phyloP scores from a whole-genome alignment of 345 rosid species.

The Cardamine occulta region DNA sequence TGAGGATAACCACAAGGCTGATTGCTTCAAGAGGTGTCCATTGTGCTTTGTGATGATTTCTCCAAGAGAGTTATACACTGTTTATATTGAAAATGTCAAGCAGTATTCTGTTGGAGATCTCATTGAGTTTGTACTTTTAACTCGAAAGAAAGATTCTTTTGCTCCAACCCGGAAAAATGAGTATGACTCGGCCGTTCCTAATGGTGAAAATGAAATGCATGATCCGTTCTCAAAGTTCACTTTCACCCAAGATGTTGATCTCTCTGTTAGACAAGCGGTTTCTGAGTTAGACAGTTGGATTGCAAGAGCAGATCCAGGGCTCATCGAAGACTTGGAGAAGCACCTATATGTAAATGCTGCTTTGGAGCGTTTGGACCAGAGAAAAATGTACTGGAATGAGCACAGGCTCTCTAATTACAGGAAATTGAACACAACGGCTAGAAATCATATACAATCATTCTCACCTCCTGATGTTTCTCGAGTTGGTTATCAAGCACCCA shows the following conservation, averaged over 20 bases:
- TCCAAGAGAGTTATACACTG: conserved; percentile 74
- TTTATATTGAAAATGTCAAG: conserved; percentile 73
- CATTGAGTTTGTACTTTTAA: conserved; percentile 78
- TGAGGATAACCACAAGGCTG: conserved; percentile 64
- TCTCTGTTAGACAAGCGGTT: conserved; percentile 83
- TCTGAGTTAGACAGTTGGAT: conserved; percentile 89
- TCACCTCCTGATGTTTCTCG: conserved; percentile 41
- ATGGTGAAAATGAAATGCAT: conserved; percentile 37
- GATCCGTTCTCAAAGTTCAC: conserved; percentile 81
- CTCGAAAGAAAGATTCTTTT: conserved; percentile 73
- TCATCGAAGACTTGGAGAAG: conserved; percentile 85
- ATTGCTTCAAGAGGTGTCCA: conserved; percentile 82
- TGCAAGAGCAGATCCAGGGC: conserved; percentile 83
- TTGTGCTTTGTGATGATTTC: conserved; percentile 91
- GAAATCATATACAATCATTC: conserved; percentile 34
- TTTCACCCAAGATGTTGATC: conserved; percentile 80
- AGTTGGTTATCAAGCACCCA: conserved; percentile 38
- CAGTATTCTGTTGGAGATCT: conserved; percentile 66
- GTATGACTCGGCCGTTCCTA: conserved; percentile 30
- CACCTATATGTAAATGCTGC: conserved; percentile 95
- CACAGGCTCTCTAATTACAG: conserved; percentile 43
- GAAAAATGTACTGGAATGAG: conserved; percentile 81
- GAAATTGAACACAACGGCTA: conserved; percentile 37
- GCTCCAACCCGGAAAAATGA: conserved; percentile 54
- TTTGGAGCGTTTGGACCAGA: conserved; percentile 74